Evolutionary conservation across 345 rosid species (phyloP).

Genomic region (Luvunga scandens): DNA sequence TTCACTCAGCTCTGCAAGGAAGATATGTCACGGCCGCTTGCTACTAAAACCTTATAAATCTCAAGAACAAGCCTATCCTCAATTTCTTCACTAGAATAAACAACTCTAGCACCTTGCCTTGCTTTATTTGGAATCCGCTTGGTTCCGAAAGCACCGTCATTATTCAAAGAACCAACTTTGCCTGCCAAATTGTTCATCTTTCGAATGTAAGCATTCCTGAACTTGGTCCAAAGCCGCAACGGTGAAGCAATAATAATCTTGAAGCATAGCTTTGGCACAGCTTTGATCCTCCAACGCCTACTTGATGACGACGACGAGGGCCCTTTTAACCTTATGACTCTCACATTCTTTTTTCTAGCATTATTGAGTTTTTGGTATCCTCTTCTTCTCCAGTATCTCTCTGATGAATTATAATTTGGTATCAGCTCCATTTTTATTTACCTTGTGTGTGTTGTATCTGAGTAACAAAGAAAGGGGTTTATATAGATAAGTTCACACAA

Average conservation of each 20-base stretch:
- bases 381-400: conserved; percentile 35
- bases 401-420: conserved; percentile 16
- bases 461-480: neutral
- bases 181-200: conserved; percentile 35
- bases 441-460: neutral
- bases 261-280: conserved; percentile 24
- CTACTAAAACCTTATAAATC: conserved; percentile 31
- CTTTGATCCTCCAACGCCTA: conserved; percentile 35
- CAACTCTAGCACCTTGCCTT: neutral
- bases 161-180: conserved; percentile 23
- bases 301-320: neutral
- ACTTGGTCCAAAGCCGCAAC: conserved; percentile 24
- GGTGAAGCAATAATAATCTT: conserved; percentile 23
- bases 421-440: conserved; percentile 17
- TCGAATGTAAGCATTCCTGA: conserved; percentile 29
- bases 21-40: conserved; percentile 15
- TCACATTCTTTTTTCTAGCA: conserved; percentile 22
- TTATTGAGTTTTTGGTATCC: conserved; percentile 27
- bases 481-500: neutral
- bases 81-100: conserved; percentile 21
- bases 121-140: conserved; percentile 29
- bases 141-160: conserved; percentile 19
- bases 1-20: neutral
- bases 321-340: conserved; percentile 16
- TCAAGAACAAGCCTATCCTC: conserved; percentile 36